Evolutionary conservation across 2,329 filamentous ascomycete genomes (phyloP).

Genomic region (Tothia fuscella): DNA sequence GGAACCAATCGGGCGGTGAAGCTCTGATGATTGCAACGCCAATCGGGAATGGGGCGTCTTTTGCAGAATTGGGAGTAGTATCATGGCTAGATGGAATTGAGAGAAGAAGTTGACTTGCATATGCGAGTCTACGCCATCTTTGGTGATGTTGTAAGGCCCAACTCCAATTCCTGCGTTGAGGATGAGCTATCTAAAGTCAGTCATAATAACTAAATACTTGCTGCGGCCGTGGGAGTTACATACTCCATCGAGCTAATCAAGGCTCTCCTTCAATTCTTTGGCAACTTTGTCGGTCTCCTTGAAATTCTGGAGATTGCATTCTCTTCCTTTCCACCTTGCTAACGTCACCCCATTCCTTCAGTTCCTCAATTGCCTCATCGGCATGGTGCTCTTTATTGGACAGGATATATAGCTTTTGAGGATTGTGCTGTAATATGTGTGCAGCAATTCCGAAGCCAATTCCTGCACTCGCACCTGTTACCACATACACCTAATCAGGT

Average conservation of each 20-base stretch:
- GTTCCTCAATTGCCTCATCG: slow-evolving; percentile 30
- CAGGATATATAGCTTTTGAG: slow-evolving; percentile 35
- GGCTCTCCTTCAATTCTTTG: slow-evolving; percentile 28
- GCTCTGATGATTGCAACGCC: slow-evolving; percentile 38
- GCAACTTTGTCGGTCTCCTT: slow-evolving; percentile 35
- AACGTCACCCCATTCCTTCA: slow-evolving; percentile 34
- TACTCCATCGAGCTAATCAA: slow-evolving; percentile 32
- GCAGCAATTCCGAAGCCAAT: slow-evolving; percentile 41
- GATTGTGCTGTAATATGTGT: slow-evolving; percentile 40
- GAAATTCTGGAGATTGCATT: slow-evolving; percentile 36
- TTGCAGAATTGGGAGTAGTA: slow-evolving; percentile 33
- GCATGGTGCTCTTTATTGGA: slow-evolving; percentile 38
- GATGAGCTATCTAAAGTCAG: slow-evolving; percentile 29
- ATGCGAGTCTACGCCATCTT: slow-evolving; percentile 39
- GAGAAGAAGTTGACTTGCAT: slow-evolving; percentile 41
- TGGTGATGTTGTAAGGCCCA: slow-evolving; percentile 36
- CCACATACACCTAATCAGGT: slow-evolving; percentile 36
- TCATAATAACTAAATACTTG: neutral
- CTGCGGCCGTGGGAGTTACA: neutral
- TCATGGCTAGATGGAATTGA: slow-evolving; percentile 37
- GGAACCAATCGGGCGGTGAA: slow-evolving; percentile 27
- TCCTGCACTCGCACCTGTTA: slow-evolving; percentile 38
- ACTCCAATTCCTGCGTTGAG: slow-evolving; percentile 40
- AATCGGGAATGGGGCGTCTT: slow-evolving; percentile 34
- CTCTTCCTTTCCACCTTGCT: slow-evolving; percentile 32